These are phyloP conservation scores for Ogataea dorogensis DNA, from an alignment of 805 yeast species.

Conservation along the genomic window DNA sequence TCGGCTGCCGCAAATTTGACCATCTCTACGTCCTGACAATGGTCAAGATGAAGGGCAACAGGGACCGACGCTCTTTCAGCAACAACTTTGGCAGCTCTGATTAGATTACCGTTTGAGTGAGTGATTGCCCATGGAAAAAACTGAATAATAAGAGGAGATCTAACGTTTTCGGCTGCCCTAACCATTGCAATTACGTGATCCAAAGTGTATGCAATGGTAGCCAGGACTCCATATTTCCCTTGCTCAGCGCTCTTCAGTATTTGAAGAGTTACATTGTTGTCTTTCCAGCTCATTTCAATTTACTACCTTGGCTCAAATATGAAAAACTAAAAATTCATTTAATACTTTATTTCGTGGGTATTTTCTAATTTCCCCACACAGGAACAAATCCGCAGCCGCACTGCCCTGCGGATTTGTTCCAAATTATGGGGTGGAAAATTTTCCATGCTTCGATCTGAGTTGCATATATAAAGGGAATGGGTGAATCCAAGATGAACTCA, in stretches of 20 bases:
- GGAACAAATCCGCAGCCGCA: constrained; percentile 1
- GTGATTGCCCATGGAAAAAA: constrained; percentile 40
- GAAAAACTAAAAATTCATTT: too few relatives aligned
- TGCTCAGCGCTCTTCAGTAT: constrained; percentile 33
- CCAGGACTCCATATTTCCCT: constrained; percentile 34
- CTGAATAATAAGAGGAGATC: constrained; percentile 35
- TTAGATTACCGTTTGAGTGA: constrained; percentile 32
- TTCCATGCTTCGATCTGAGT: too few relatives aligned
- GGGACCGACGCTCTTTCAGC: constrained; percentile 35
- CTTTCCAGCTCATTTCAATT: constrained; percentile 19
- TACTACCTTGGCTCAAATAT: too few relatives aligned
- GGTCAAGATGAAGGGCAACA: constrained; percentile 37
- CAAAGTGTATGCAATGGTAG: constrained; percentile 35
- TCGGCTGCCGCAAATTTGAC: constrained; percentile 32
- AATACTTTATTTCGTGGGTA: too few relatives aligned
- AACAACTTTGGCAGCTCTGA: constrained; percentile 27
- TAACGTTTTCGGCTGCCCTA: constrained; percentile 35
- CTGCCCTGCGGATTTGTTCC: neutral
- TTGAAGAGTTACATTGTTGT: constrained; percentile 29
- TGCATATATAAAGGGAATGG: too few relatives aligned
- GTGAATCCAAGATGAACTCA: too few relatives aligned
- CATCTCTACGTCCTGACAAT: constrained; percentile 34
- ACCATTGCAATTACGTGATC: constrained; percentile 37
- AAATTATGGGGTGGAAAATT: too few relatives aligned
- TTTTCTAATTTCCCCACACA: constrained; percentile 1